These are phyloP conservation scores for Fusarium napiforme DNA, from an alignment of 2,329 filamentous ascomycete genomes.

Conservation along the genomic window DNA sequence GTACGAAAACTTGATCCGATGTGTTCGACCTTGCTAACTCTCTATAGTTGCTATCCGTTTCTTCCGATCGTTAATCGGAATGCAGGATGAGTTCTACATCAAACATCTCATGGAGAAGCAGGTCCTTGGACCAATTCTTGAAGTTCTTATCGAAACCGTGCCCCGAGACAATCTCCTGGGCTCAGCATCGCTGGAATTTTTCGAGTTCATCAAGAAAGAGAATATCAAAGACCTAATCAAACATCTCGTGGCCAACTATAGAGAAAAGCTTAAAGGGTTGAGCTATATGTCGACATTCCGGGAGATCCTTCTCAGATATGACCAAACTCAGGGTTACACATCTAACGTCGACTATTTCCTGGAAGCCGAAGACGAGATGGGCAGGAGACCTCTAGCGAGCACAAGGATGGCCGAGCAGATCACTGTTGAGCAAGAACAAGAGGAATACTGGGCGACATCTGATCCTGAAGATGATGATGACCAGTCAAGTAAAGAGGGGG, in stretches of 20 bases:
- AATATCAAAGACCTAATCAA: slow-evolving; percentile 83
- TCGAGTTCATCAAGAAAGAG: slow-evolving; percentile 88
- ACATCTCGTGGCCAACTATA: slow-evolving; percentile 85
- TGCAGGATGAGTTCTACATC: slow-evolving; percentile 93
- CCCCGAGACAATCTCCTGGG: slow-evolving; percentile 93
- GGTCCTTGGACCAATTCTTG: slow-evolving; percentile 84
- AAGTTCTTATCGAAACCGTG: slow-evolving; percentile 86
- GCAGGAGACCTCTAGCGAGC: slow-evolving; percentile 55
- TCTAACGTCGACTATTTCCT: slow-evolving; percentile 76
- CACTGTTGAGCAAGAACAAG: slow-evolving; percentile 80
- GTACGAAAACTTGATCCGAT: slow-evolving; percentile 58
- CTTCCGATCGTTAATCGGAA: slow-evolving; percentile 84
- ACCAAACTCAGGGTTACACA: slow-evolving; percentile 78
- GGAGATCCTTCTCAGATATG: slow-evolving; percentile 78
- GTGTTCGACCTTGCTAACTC: slow-evolving; percentile 41
- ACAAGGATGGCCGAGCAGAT: slow-evolving; percentile 78
- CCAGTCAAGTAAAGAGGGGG: slow-evolving; percentile 49
- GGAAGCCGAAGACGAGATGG: slow-evolving; percentile 73
- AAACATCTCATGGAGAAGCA: slow-evolving; percentile 84
- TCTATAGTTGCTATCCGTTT: slow-evolving; percentile 85
- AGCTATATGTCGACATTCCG: slow-evolving; percentile 89
- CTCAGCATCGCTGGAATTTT: slow-evolving; percentile 92
- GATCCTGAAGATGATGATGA: slow-evolving; percentile 84
- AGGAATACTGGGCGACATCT: slow-evolving; percentile 92
- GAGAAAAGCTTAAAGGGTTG: slow-evolving; percentile 78